Evolutionary conservation across 1,284 basidiomycete genomes (phyloP).

Genomic region (Phellinidium pouzarii): DNA sequence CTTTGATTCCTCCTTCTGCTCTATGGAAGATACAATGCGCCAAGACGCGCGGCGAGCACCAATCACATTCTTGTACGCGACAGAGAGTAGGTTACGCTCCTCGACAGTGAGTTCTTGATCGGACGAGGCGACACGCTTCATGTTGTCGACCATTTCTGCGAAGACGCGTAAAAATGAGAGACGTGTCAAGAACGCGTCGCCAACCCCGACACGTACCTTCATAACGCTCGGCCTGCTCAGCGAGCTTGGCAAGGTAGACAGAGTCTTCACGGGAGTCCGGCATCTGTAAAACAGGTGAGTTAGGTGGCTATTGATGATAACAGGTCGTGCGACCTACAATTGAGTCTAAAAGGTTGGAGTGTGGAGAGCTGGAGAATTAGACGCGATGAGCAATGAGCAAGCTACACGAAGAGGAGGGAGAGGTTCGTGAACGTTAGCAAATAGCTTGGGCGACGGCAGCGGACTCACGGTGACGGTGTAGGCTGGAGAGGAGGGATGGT

Average conservation of each 20-base stretch:
- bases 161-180: conserved; percentile 20
- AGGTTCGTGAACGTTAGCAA: conserved; percentile 19
- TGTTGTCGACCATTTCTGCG: conserved; percentile 97
- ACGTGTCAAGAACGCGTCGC: conserved; percentile 15
- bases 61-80: conserved; percentile 99
- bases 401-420: conserved; percentile 30
- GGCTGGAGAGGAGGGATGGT: conserved; percentile 34
- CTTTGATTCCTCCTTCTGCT: conserved; percentile 99
- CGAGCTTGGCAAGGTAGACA: conserved; percentile 99
- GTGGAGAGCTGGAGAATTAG: conserved; percentile 20
- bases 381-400: conserved; percentile 25
- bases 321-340: conserved; percentile 26
- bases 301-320: conserved; percentile 23
- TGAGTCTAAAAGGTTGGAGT: conserved; percentile 1
- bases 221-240: conserved; percentile 97
- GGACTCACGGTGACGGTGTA: conserved; percentile 26
- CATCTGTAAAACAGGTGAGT: conserved; percentile 44
- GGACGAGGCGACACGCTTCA: conserved; percentile 95
- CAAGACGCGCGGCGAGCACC: conserved; percentile 98
- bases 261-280: conserved; percentile 89
- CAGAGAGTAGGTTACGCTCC: conserved; percentile 97
- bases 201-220: conserved; percentile 62
- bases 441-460: conserved; percentile 23
- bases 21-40: conserved; percentile 98
- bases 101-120: conserved; percentile 99